These are phyloP conservation scores for Blastocystis sp. DNA, from an alignment of 352 stramenopile species.

Conservation along the genomic window DNA sequence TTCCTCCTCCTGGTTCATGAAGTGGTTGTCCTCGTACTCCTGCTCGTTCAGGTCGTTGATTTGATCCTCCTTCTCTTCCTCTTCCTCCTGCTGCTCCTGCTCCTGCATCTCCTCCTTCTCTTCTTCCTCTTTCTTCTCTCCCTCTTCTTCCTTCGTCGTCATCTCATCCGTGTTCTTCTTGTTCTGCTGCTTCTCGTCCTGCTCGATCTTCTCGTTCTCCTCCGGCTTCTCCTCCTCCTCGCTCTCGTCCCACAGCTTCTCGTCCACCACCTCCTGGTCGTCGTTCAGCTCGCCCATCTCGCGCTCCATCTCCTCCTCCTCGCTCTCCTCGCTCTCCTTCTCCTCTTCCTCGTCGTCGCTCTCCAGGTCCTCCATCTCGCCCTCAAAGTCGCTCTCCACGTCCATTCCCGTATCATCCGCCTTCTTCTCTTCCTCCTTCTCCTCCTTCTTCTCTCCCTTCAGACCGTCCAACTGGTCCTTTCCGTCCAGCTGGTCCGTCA, in stretches of 20 bases:
- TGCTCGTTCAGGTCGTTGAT: slow-evolving; percentile 81
- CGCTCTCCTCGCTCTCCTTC: slow-evolving; percentile 81
- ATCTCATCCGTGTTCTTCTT: slow-evolving; percentile 85
- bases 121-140: slow-evolving; percentile 78
- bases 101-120: slow-evolving; percentile 75
- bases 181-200: slow-evolving; percentile 82
- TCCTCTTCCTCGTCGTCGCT: slow-evolving; percentile 78
- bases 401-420: slow-evolving; percentile 93
- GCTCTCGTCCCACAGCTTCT: slow-evolving; percentile 95
- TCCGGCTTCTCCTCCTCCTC: slow-evolving; percentile 81
- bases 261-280: slow-evolving; percentile 97
- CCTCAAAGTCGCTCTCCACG: slow-evolving; percentile 99
- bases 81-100: slow-evolving; percentile 75
- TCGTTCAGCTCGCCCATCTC: slow-evolving; percentile 97
- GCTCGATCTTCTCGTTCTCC: slow-evolving; percentile 87
- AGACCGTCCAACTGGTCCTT: slow-evolving; percentile 99
- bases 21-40: slow-evolving; percentile 85
- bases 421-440: slow-evolving; percentile 85
- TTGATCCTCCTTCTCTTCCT: slow-evolving; percentile 76
- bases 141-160: slow-evolving; percentile 82
- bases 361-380: slow-evolving; percentile 93
- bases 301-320: slow-evolving; percentile 92
- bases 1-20: slow-evolving; percentile 91
- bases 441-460: slow-evolving; percentile 85
- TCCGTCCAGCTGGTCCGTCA: slow-evolving; percentile 98